phyloP scores from a whole-genome alignment of 2,329 filamentous ascomycete genomes.

The Pseudophaeomoniella oleicola region DNA sequence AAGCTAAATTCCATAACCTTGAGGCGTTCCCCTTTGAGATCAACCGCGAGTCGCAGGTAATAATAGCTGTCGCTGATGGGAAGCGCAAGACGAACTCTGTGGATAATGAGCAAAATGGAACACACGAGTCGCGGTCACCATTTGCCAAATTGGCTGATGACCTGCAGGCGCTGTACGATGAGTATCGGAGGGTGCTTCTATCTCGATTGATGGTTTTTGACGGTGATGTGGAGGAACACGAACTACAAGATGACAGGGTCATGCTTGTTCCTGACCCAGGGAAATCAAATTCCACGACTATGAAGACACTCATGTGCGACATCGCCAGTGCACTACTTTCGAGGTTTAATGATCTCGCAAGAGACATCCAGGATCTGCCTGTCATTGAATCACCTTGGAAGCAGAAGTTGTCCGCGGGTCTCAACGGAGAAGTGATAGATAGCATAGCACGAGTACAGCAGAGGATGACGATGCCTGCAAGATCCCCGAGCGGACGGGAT shows the following conservation, averaged over 20 bases:
- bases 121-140: neutral
- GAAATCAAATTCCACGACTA: conserved; percentile 59
- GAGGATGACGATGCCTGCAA: conserved; percentile 70
- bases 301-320: conserved; percentile 69
- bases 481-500: conserved; percentile 8
- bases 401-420: neutral
- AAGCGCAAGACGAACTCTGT: conserved; percentile 41
- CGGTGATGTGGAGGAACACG: conserved; percentile 30
- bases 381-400: conserved; percentile 56
- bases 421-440: conserved; percentile 22
- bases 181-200: conserved; percentile 60
- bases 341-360: conserved; percentile 61
- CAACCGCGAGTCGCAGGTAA: conserved; percentile 67
- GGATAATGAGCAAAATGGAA: neutral
- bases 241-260: conserved; percentile 37
- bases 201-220: conserved; percentile 74
- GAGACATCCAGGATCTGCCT: conserved; percentile 56
- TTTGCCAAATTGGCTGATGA: conserved; percentile 40
- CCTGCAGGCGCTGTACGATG: conserved; percentile 55
- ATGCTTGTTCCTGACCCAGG: conserved; percentile 54
- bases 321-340: conserved; percentile 59
- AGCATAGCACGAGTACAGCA: conserved; percentile 42
- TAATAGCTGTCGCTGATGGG: conserved; percentile 77
- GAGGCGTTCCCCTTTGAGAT: conserved; percentile 79
- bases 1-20: conserved; percentile 58